phyloP scores from a whole-genome alignment of 2,329 filamentous ascomycete genomes.

The Ophiocordyceps unilateralis region DNA sequence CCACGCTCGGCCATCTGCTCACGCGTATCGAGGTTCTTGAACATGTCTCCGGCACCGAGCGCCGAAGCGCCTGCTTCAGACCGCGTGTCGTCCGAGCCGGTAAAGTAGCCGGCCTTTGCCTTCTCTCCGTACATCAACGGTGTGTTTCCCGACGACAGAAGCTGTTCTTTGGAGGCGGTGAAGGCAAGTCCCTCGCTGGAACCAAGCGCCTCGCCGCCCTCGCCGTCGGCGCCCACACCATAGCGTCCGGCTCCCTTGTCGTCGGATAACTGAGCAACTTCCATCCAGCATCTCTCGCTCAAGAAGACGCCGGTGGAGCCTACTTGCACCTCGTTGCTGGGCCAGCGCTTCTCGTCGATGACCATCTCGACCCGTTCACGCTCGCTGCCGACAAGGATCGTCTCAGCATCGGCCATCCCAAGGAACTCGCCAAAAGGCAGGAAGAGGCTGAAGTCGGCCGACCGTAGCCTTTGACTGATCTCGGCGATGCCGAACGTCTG shows the following conservation, averaged over 20 bases:
- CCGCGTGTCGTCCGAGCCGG: conserved; percentile 62
- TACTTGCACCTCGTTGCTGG: conserved; percentile 73
- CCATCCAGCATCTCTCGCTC: conserved; percentile 89
- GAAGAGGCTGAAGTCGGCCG: conserved; percentile 91
- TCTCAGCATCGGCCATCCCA: conserved; percentile 69
- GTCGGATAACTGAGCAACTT: conserved; percentile 57
- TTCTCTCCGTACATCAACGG: conserved; percentile 58
- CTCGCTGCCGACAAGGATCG: conserved; percentile 77
- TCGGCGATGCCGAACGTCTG: conserved; percentile 94
- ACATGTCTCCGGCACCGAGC: conserved; percentile 89
- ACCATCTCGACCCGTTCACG: conserved; percentile 79
- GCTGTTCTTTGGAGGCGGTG: conserved; percentile 43
- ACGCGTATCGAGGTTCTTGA: conserved; percentile 85
- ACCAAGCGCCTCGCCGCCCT: conserved; percentile 44
- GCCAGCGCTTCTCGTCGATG: conserved; percentile 87
- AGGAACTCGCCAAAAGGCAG: conserved; percentile 92
- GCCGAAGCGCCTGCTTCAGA: conserved; percentile 89
- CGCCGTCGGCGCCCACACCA: conserved; percentile 33
- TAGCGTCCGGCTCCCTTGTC: conserved; percentile 32
- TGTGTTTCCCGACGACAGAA: conserved; percentile 32
- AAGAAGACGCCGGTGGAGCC: conserved; percentile 90
- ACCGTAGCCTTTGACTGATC: conserved; percentile 82
- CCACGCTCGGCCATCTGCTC: conserved; percentile 92
- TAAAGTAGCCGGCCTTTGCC: conserved; percentile 63
- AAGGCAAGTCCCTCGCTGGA: conserved; percentile 40